Conservation (phyloP, 805 yeast species). For the Kodamaea hsintzibuensis region DNA sequence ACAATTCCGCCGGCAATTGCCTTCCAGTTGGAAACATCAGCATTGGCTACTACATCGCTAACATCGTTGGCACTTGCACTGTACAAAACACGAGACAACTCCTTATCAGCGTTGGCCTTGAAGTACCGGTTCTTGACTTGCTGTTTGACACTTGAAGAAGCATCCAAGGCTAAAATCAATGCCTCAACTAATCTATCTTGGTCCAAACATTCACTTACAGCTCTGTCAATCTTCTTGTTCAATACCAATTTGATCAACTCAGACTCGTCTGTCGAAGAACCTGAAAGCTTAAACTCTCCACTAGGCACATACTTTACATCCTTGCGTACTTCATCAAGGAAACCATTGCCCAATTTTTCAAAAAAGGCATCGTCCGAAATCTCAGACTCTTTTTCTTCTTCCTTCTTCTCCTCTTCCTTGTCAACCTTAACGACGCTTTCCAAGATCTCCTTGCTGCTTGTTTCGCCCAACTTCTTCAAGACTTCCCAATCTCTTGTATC, state of each 20-base stretch:
- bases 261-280: constrained; percentile 44
- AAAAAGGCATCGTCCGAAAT: constrained; percentile 35
- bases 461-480: constrained; percentile 50
- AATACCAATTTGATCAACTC: constrained; percentile 50
- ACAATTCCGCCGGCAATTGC: constrained; percentile 71
- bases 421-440: constrained; percentile 23
- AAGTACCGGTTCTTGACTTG: constrained; percentile 75
- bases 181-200: constrained; percentile 75
- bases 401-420: constrained; percentile 6
- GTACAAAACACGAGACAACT: constrained; percentile 74
- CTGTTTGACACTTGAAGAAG: constrained; percentile 56
- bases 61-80: constrained; percentile 56
- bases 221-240: constrained; percentile 60
- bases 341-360: constrained; percentile 34
- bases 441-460: constrained; percentile 53
- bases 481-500: constrained; percentile 67
- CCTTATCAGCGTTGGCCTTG: constrained; percentile 50
- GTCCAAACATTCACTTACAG: constrained; percentile 66
- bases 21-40: constrained; percentile 80
- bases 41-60: constrained; percentile 73
- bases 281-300: constrained; percentile 50
- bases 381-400: constrained; percentile 7
- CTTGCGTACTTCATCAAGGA: constrained; percentile 9
- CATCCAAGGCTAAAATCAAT: constrained; percentile 72
- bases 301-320: constrained; percentile 42